Evolutionary conservation across 192 early-diverging fungal species (phyloP), one percentile per base, ranked within the genome.

Genomic region (Linnemannia schmuckeri): DNA sequence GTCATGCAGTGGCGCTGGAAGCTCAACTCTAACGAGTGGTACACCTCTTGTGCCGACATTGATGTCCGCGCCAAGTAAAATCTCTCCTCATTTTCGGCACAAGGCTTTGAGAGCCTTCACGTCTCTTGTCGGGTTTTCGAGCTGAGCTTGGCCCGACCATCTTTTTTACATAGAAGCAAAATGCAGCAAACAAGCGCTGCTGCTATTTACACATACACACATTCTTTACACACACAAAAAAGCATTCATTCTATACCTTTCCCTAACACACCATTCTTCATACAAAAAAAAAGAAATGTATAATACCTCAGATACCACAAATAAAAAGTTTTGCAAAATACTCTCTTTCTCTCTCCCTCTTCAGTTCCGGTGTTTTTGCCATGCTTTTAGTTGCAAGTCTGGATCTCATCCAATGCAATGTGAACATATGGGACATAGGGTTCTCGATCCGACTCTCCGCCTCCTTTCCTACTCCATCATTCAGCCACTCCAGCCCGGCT

Each of bases 1-100:
- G 76, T 74, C 46, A 78, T 81, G 79, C 85, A 87, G 79, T 87
- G 85, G 85, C 79, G 85, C 79, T 87, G 85, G 79, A 35, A 74
- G 85, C 70, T 87, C 71, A 72, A 80, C 79, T 73, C 70, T 3
- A 42, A 84, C 61, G 85, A 87, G 76, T 73, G 42, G 24, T 86
- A 86, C 71, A 77, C 84, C 35, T 81, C 79, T n/a, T 86, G 84
- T 75, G 78, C 79, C 44, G 84, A 86, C 38, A 69, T 86, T 47
- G 57, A 74, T 22, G 79, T 80, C 38, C 37, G 41, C 38, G 70
- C 70, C 70, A 72, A 72, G 70, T 66, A 66, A 63, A 33, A 35
- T 15, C 3, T 66, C 10, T 35, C 12, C 9, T 30, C 61, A 17
- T 30, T 35, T 30, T 33, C 33, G 27, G n/a, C 12, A 6, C n/a